phyloP scores from a whole-genome alignment of 768 basidiomycete species.

The Termitomyces sp. region DNA sequence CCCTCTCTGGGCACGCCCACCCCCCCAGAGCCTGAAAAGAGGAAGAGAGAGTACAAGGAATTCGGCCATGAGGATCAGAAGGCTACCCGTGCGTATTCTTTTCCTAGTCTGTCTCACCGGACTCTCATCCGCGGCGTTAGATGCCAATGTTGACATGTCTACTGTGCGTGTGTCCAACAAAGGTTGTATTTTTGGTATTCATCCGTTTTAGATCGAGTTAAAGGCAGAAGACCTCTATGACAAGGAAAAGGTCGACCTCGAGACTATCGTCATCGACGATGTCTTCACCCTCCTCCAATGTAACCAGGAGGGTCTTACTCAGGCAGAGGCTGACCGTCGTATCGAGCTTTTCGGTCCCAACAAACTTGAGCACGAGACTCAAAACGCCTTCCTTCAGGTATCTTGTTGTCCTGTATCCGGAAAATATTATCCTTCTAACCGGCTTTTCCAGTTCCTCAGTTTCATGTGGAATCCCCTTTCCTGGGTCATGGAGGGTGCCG shows the following conservation, averaged over 20 bases:
- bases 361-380: slow-evolving; percentile 87
- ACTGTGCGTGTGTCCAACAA: slow-evolving; percentile 14
- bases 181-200: not conserved
- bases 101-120: slow-evolving; percentile 9
- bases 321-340: slow-evolving; percentile 76
- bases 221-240: slow-evolving; percentile 94
- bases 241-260: slow-evolving; percentile 98
- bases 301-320: slow-evolving; percentile 68
- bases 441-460: slow-evolving; percentile 59
- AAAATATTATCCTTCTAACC: not conserved
- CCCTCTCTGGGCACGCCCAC: slow-evolving; percentile 19
- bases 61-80: slow-evolving; percentile 69
- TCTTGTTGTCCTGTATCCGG: not conserved
- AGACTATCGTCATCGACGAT: slow-evolving; percentile 94
- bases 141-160: slow-evolving; percentile 86
- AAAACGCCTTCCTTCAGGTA: slow-evolving; percentile 87
- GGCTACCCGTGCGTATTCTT: slow-evolving; percentile 52
- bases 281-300: slow-evolving; percentile 96
- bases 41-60: slow-evolving; percentile 85
- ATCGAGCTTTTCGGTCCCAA: slow-evolving; percentile 94
- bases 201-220: slow-evolving; percentile 60
- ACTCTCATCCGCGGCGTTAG: slow-evolving; percentile 27
- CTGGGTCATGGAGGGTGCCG: slow-evolving; percentile 99
- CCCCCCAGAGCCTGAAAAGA: slow-evolving; percentile 35
- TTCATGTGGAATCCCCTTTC: slow-evolving; percentile 99